Evolutionary conservation across 805 yeast genomes (phyloP).

Genomic region (Nakazawaea ishiwadae): DNA sequence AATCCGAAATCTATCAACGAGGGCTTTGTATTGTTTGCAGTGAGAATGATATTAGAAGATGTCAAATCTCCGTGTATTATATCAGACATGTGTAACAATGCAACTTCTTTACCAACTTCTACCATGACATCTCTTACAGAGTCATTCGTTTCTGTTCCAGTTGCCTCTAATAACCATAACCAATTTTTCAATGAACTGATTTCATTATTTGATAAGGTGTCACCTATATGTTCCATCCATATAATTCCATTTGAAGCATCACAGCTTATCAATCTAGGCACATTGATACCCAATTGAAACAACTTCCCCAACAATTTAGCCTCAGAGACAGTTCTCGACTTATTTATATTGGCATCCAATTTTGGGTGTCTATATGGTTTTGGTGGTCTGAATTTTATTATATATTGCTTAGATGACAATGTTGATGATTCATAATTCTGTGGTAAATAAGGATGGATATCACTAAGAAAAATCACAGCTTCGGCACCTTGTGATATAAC

Average conservation of each 20-base stretch:
- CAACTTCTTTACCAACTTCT: conserved; percentile 65
- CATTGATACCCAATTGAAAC: conserved; percentile 49
- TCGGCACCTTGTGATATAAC: conserved; percentile 88
- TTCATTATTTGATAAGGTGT: conserved; percentile 41
- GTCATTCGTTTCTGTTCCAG: conserved; percentile 20
- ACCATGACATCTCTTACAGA: conserved; percentile 40
- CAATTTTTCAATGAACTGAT: conserved; percentile 68
- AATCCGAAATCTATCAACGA: conserved; percentile 88
- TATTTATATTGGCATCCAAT: conserved; percentile 72
- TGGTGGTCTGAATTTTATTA: conserved; percentile 82
- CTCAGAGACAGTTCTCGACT: conserved; percentile 79
- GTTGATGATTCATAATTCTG: conserved; percentile 19
- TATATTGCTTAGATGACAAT: conserved; percentile 34
- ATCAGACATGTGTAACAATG: conserved; percentile 66
- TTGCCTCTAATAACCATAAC: conserved; percentile 56
- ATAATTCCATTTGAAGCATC: conserved; percentile 76
- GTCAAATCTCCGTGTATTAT: conserved; percentile 94
- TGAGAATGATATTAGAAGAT: conserved; percentile 74
- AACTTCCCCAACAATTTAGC: conserved; percentile 68
- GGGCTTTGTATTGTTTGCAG: conserved; percentile 33
- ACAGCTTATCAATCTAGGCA: conserved; percentile 71
- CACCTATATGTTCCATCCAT: conserved; percentile 84
- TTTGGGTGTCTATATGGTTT: conserved; percentile 88
- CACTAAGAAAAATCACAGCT: conserved; percentile 67
- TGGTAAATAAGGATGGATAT: conserved; percentile 63